Conservation (phyloP, 2,329 filamentous ascomycete species). For the Aspergillus sp. region DNA sequence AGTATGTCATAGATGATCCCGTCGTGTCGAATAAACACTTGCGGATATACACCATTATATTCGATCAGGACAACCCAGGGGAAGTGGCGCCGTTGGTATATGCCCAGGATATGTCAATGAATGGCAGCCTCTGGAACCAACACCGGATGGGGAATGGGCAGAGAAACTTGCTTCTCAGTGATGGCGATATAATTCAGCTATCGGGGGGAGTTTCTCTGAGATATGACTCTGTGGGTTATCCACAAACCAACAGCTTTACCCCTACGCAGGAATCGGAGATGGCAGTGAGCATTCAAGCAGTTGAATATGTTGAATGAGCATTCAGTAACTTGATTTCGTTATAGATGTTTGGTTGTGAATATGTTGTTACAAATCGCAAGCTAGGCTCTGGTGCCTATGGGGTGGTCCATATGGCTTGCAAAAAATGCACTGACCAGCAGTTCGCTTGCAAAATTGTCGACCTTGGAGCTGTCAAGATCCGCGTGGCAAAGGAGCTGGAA, state of each 20-base stretch:
- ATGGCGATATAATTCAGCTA: constrained; percentile 39
- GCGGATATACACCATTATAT: constrained; percentile 45
- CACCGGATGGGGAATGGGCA: constrained; percentile 33
- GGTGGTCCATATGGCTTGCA: constrained; percentile 44
- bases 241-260: constrained; percentile 20
- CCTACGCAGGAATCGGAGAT: constrained; percentile 35
- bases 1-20: constrained; percentile 34
- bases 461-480: constrained; percentile 28
- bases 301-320: neutral
- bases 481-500: neutral
- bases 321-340: neutral
- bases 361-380: constrained; percentile 39
- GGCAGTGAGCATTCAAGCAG: constrained; percentile 24
- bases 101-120: constrained; percentile 43
- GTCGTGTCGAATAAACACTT: constrained; percentile 44
- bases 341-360: constrained; percentile 35
- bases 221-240: constrained; percentile 16
- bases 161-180: constrained; percentile 37
- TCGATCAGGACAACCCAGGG: constrained; percentile 37
- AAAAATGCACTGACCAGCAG: constrained; percentile 33
- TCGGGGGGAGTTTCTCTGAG: constrained; percentile 22
- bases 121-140: constrained; percentile 43
- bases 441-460: constrained; percentile 49
- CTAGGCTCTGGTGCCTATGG: constrained; percentile 46
- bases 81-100: constrained; percentile 45